A percentile compares a stretch with the other conserved stretches of the same genome.
Conservation (phyloP, 768 basidiomycete genomes). For the Tulasnella sp. region DNA sequence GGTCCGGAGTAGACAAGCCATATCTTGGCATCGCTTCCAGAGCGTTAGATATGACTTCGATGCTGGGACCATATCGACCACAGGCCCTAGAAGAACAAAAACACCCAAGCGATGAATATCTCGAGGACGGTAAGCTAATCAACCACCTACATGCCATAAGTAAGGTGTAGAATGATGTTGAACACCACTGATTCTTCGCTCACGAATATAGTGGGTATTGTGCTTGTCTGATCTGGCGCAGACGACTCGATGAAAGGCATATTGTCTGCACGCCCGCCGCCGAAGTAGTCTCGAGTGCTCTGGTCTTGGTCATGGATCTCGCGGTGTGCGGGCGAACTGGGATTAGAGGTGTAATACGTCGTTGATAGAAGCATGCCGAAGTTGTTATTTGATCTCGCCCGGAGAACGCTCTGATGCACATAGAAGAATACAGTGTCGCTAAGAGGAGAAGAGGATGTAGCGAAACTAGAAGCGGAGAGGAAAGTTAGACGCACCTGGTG, state of each 20-base stretch:
- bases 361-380: constrained; percentile 51
- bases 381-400: constrained; percentile 62
- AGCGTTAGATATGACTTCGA: constrained; percentile 59
- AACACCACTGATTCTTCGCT: constrained; percentile 52
- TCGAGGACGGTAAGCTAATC: neutral
- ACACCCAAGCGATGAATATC: neutral
- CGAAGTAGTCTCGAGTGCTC: neutral
- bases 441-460: too few species aligned
- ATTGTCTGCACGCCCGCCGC: neutral
- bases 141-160: constrained; percentile 31
- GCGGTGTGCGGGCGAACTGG: constrained; percentile 42
- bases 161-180: constrained; percentile 36
- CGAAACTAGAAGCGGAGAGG: too few species aligned
- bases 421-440: constrained; percentile 84
- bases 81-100: constrained; percentile 15
- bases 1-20: constrained; percentile 50
- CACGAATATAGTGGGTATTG: constrained; percentile 48
- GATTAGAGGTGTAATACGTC: neutral
- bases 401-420: constrained; percentile 64
- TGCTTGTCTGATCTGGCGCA: neutral
- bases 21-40: constrained; percentile 63
- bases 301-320: neutral
- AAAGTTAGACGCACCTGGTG: neutral
- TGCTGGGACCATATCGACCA: constrained; percentile 43
- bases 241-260: neutral